Evolutionary conservation across 108 stramenopile species (phyloP), one percentile per base, ranked within the genome.

Genomic region (Tribonema minus): DNA sequence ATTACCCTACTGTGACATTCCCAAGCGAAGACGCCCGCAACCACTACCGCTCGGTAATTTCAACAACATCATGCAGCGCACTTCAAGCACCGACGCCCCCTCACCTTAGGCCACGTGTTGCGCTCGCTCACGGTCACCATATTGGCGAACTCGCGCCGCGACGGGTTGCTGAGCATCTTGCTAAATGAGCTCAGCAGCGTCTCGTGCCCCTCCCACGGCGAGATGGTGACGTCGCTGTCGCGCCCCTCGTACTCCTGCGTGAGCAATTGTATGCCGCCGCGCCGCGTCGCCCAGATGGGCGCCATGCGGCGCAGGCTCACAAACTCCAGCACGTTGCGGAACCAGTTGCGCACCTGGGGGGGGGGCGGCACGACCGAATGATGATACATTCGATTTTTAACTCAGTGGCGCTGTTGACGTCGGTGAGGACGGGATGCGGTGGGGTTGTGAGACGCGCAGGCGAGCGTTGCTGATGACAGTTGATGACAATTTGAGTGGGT

Each of bases 171-270:
- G 54, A 97, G 87, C 70, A 86, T 86, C 75, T 92, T 89, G 62
- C 91, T 70, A 61, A 96, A 80, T 5, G 92, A 91, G 64, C 86
- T 88, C 2, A 90, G 75, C n/a, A 96, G 69, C 30, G 88, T 82
- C 40, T 93, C 86, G 64, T 94, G 91, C 31, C 89, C 87, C 35
- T 86, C 74, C 93, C 95, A 94, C 9, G 98, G 98, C 40, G 92
- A 90, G 54, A 99, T 76, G 20, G 96, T 96, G n/a, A 99, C 88
- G 82, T 99, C 98, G 66, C 86, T 87, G 63, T 91, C 87, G n/a
- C 95, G 80, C 2, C 98, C 98, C 76, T 94, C 94, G 81, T 99
- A 99, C 78, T 95, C 93, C 71, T 88, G 82, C 38, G 83, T 85
- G 5, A 87, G 61, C 32, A 87, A 64, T 31, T 72, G 76, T 15